Conservation (phyloP, 1,284 basidiomycete species). For the Leccinum insolens region DNA sequence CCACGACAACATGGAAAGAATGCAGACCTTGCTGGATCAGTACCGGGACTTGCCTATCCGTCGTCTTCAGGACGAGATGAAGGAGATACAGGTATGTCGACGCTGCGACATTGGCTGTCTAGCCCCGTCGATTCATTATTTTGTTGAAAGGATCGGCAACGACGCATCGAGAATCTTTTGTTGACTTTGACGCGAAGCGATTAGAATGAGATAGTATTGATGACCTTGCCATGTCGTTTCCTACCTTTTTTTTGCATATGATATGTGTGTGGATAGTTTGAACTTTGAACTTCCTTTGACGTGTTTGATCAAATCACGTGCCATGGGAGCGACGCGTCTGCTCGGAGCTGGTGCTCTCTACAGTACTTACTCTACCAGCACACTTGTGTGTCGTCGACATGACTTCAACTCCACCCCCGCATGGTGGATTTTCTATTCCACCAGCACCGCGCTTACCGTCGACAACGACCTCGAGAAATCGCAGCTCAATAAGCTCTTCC, state of each 20-base stretch:
- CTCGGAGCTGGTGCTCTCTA: too few species aligned
- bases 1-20: conserved; percentile 49
- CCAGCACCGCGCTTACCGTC: conserved; percentile 32
- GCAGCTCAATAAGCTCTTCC: conserved; percentile 73
- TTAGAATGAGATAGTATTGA: conserved; percentile 30
- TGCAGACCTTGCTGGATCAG: conserved; percentile 66
- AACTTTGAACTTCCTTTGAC: too few species aligned
- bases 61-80: conserved; percentile 74
- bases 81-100: conserved; percentile 67
- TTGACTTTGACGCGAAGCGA: conserved; percentile 52
- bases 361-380: too few species aligned
- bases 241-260: too few species aligned
- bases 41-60: conserved; percentile 63
- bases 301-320: too few species aligned
- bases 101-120: neutral
- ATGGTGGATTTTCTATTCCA: conserved; percentile 29
- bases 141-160: conserved; percentile 65
- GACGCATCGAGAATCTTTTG: conserved; percentile 74
- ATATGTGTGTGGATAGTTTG: too few species aligned
- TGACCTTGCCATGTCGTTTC: neutral
- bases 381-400: conserved; percentile 14
- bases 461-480: conserved; percentile 36
- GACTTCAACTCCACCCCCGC: conserved; percentile 37
- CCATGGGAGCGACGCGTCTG: too few species aligned
- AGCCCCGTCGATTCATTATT: conserved; percentile 5